These are phyloP conservation scores for Cucurbita ficifolia DNA, from an alignment of 306 rosid genomes.

Conservation along the genomic window DNA sequence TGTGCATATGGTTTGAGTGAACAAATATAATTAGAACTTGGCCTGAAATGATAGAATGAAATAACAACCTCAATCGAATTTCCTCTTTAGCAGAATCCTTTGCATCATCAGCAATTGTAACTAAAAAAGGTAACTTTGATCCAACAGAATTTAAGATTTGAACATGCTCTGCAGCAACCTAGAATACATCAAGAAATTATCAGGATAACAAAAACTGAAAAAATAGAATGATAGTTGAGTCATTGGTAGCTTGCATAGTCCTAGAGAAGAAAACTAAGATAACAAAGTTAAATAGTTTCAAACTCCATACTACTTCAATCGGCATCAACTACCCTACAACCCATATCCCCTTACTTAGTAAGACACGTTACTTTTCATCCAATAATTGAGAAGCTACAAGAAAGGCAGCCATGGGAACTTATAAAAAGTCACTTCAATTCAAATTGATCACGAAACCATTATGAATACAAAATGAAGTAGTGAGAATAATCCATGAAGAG, in stretches of 20 bases:
- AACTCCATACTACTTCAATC: background rate
- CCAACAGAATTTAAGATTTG: slow-evolving; percentile 66
- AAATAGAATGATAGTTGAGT: background rate
- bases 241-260: background rate
- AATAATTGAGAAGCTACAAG: background rate
- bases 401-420: background rate
- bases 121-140: slow-evolving; percentile 64
- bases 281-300: background rate
- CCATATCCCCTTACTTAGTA: background rate
- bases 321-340: background rate
- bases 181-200: background rate
- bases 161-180: slow-evolving; percentile 78
- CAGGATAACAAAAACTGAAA: slow-evolving; percentile 7
- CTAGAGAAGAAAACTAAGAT: background rate
- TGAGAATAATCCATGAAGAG: background rate
- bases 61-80: slow-evolving; percentile 66
- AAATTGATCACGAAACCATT: background rate
- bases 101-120: slow-evolving; percentile 69
- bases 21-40: background rate
- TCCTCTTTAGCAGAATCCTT: slow-evolving; percentile 80
- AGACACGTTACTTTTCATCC: background rate
- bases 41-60: background rate
- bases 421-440: background rate
- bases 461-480: background rate
- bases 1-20: background rate